Evolutionary conservation across 805 yeast species (phyloP).

Genomic region (Groenewaldozyma tartarivorans): DNA sequence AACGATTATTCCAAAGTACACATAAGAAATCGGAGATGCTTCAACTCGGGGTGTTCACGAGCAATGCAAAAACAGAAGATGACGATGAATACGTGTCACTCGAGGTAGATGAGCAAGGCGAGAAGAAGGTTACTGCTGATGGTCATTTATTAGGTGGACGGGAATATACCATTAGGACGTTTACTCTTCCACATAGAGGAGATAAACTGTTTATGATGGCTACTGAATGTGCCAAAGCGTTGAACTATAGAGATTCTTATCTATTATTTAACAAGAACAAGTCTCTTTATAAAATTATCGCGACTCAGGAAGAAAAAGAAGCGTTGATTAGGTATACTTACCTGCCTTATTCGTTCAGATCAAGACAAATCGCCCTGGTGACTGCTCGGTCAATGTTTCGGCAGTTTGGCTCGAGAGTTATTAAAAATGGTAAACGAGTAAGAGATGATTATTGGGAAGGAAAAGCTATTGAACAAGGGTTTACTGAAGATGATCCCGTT

Average conservation of each 20-base stretch:
- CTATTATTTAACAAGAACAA: constrained; percentile 37
- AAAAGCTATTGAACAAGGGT: constrained; percentile 33
- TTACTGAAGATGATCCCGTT: constrained; percentile 38
- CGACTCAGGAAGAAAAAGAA: constrained; percentile 31
- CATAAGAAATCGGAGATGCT: constrained; percentile 13
- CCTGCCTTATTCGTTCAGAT: constrained; percentile 22
- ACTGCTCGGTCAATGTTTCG: constrained; percentile 39
- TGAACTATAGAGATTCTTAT: constrained; percentile 42
- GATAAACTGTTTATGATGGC: constrained; percentile 32
- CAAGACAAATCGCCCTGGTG: constrained; percentile 28
- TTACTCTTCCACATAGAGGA: constrained; percentile 31
- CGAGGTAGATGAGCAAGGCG: constrained; percentile 36
- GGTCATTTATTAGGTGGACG: constrained; percentile 34
- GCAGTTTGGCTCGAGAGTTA: constrained; percentile 41
- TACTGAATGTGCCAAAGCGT: constrained; percentile 32
- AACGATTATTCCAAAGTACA: too few relatives aligned
- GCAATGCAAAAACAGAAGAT: constrained; percentile 15
- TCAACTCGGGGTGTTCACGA: constrained; percentile 17
- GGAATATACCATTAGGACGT: constrained; percentile 32
- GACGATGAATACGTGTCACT: constrained; percentile 27
- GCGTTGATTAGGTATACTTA: constrained; percentile 28
- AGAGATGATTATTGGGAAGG: constrained; percentile 51
- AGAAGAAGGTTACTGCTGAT: constrained; percentile 31
- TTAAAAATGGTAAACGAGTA: constrained; percentile 39
- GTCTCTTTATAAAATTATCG: constrained; percentile 29